A percentile compares a stretch with the other conserved stretches of the same genome.
Conservation (phyloP, 371 early-diverging fungal species). For the Mucor lusitanicus region DNA sequence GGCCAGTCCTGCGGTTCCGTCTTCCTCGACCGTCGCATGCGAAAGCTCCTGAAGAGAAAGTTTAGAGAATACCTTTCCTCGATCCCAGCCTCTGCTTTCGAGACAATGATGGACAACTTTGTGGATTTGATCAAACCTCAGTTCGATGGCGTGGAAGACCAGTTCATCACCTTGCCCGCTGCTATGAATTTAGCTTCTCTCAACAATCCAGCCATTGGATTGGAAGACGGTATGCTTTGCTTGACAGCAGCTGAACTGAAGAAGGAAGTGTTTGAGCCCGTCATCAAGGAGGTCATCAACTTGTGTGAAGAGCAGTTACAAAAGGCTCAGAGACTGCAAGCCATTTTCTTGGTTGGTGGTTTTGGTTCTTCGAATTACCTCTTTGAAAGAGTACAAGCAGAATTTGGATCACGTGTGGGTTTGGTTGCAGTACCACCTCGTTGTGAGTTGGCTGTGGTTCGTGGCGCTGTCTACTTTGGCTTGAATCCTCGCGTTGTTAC, state of each 20-base stretch:
- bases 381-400: conserved; percentile 52
- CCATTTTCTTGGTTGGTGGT: conserved; percentile 64
- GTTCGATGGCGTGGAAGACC: conserved; percentile 61
- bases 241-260: conserved; percentile 58
- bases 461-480: conserved; percentile 63
- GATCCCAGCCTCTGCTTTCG: conserved; percentile 60
- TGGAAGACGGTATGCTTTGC: conserved; percentile 61
- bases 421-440: conserved; percentile 54
- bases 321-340: conserved; percentile 50
- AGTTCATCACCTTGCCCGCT: conserved; percentile 40
- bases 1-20: conserved; percentile 63
- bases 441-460: conserved; percentile 55
- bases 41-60: conserved; percentile 55
- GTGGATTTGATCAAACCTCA: conserved; percentile 61
- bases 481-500: conserved; percentile 56
- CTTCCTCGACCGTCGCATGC: conserved; percentile 62
- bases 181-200: conserved; percentile 21
- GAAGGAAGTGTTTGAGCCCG: conserved; percentile 55
- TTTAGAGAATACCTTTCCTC: conserved; percentile 53
- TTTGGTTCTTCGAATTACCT: conserved; percentile 66
- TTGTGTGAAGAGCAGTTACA: conserved; percentile 50
- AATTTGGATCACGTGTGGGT: conserved; percentile 44
- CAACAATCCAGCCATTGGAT: conserved; percentile 41
- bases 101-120: conserved; percentile 60
- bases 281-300: conserved; percentile 49